Conservation (phyloP, 257 asterid species). For the Osmanthus fragrans region DNA sequence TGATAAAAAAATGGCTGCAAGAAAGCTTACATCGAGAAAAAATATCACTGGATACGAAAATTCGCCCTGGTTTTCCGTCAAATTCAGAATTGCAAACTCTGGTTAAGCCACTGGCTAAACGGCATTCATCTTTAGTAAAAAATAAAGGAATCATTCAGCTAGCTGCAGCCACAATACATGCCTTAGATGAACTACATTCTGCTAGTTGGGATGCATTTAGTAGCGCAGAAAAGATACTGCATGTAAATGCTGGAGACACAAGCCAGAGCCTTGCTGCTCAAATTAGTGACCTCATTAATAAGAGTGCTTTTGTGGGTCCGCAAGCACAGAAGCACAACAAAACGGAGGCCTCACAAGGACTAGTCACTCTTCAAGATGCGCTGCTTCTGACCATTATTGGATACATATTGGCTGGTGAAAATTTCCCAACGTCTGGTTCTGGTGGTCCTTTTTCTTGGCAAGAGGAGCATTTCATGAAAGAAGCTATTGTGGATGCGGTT, state of each 20-base stretch:
- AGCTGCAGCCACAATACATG: conserved; percentile 71
- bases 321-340: conserved; percentile 38
- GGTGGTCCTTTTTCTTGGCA: conserved; percentile 97
- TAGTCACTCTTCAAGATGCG: conserved; percentile 77
- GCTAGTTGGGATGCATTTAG: conserved; percentile 87
- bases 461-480: conserved; percentile 98
- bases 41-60: conserved; percentile 47
- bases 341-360: conserved; percentile 46
- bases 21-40: conserved; percentile 81
- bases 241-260: conserved; percentile 87
- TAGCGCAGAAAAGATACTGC: conserved; percentile 90
- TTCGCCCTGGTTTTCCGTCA: conserved; percentile 71
- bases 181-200: conserved; percentile 63
- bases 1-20: conserved; percentile 95
- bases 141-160: conserved; percentile 88
- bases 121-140: conserved; percentile 55
- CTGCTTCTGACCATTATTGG: conserved; percentile 75
- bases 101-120: conserved; percentile 67
- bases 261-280: conserved; percentile 99
- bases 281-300: conserved; percentile 87
- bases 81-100: conserved; percentile 63
- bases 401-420: conserved; percentile 88
- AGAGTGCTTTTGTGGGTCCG: conserved; percentile 63
- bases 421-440: conserved; percentile 91
- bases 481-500: conserved; percentile 86